phyloP scores from a whole-genome alignment of 2,329 filamentous ascomycete genomes.

The Penicillium paneum region DNA sequence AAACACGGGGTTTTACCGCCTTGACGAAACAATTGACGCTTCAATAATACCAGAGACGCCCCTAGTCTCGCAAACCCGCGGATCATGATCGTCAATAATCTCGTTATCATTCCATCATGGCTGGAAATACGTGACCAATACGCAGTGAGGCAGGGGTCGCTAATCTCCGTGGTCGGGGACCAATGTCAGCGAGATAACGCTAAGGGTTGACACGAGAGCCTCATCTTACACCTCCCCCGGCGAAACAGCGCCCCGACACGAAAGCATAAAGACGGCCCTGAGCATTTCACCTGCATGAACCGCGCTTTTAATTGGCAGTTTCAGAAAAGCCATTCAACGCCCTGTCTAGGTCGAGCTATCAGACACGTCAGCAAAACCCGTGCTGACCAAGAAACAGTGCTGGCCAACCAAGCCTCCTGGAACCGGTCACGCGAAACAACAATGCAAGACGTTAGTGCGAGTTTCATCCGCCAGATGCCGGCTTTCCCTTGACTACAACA shows the following conservation, averaged over 20 bases:
- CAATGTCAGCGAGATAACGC: background rate
- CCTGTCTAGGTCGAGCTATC: constrained; percentile 1
- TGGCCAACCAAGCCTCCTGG: background rate
- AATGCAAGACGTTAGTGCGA: constrained; percentile 3
- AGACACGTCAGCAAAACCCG: constrained; percentile 17
- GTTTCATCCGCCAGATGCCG: constrained; percentile 13
- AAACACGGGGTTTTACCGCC: background rate
- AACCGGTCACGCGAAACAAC: constrained; percentile 9
- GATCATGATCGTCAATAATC: background rate
- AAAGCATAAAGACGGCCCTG: background rate
- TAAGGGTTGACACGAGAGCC: constrained; percentile 1
- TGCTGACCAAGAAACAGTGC: background rate
- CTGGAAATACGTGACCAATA: background rate
- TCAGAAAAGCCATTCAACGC: background rate
- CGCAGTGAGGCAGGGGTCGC: background rate
- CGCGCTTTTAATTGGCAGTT: background rate
- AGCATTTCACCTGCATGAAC: constrained; percentile 5
- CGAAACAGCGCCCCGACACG: background rate
- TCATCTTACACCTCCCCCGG: background rate
- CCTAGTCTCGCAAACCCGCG: background rate
- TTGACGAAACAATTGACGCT: background rate
- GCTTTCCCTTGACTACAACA: background rate
- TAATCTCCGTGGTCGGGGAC: background rate
- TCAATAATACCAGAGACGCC: background rate
- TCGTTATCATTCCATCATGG: background rate